Base-by-base conservation (phyloP, 2,329 filamentous ascomycete species). In the Penicillium sp. region DNA sequence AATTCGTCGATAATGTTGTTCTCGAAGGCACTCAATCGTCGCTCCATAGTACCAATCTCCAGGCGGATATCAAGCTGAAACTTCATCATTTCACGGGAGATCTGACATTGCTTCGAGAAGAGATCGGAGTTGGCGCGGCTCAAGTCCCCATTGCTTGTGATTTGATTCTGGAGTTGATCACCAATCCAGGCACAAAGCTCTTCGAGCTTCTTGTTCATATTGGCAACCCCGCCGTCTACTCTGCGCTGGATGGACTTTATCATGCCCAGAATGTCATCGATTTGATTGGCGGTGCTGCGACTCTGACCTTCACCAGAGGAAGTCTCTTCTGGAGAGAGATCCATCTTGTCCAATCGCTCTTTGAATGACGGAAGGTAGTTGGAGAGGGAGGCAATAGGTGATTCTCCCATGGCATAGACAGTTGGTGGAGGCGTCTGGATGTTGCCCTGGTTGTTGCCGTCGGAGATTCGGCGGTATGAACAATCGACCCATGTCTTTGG, bases 51-150 rank as follows among this genome's bases (percentile, higher is more conserved):
- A 3, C 39, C 50, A 14, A 59, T 55, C 13, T 62, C 54, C 4
- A 62, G 27, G 3, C 56, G 56, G 2, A 59, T 29, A n/a, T 60
- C 54, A 11, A 59, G 52, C 16, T 61, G 60, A 22, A 57, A 57
- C 19, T 58, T 56, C 51, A 54, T 51, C 27, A 61, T 50, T 11
- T 62, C 60, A 8, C 42, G 46, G 9, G 57, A 52, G 24, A 62
- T 46, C 14, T 57, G 39, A 16, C 9, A 44, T 39, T 59, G 56
- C 31, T 57, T 56, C 16, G 29, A 29, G n/a, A 39, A 33, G 13
- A 64, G 39, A 3, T 62, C 60, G 3, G 56, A 35, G 14, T 59
- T 61, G 6, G 52, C 42, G 9, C 58, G 56, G n/a, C 52, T 44
- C 13, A 61, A 22, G 26, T 64, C 62, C 4, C 49, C 39, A 11